Percentiles rank a stretch among this genome's conserved stretches.
These are phyloP conservation scores for Cladochytrium replicatum DNA, from an alignment of 192 early-diverging fungal species.

Conservation along the genomic window DNA sequence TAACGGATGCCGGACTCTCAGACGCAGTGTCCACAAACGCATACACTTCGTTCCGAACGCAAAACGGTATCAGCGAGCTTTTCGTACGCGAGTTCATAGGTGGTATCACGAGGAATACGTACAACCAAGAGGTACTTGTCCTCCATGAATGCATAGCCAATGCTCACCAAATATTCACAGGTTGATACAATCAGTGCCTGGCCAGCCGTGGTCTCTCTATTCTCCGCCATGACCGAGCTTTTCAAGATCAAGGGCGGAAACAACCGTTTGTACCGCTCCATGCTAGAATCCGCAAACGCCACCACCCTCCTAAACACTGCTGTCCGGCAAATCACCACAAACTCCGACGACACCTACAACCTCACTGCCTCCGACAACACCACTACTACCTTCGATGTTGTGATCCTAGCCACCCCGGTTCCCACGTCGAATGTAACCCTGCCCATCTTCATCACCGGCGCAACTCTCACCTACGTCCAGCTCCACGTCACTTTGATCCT, in stretches of 20 bases:
- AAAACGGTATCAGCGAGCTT: slow-evolving; percentile 5
- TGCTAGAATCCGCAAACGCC: slow-evolving; percentile 2
- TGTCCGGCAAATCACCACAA: not conserved
- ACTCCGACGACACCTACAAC: not conserved
- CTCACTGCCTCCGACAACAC: not conserved
- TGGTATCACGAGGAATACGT: slow-evolving; percentile 13
- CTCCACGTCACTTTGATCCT: slow-evolving; percentile 6
- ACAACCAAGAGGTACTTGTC: slow-evolving; percentile 7
- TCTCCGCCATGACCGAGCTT: slow-evolving; percentile 1
- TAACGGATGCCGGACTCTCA: not conserved
- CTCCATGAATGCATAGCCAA: slow-evolving; percentile 5
- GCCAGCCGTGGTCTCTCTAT: slow-evolving; percentile 1
- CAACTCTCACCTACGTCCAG: not conserved
- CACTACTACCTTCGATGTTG: not conserved
- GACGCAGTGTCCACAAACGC: not conserved
- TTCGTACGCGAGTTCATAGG: slow-evolving; percentile 12
- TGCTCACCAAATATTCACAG: not conserved
- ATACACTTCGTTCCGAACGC: not conserved
- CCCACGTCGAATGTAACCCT: not conserved
- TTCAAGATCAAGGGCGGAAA: slow-evolving; percentile 13
- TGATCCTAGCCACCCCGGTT: not conserved
- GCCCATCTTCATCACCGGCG: not conserved
- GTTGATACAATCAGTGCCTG: not conserved
- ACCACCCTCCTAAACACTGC: not conserved
- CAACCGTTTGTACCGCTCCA: slow-evolving; percentile 5